Evolutionary conservation across 2,329 filamentous ascomycete species (phyloP), one percentile per base, ranked within the genome.

Genomic region (Waltergamsia citrina): DNA sequence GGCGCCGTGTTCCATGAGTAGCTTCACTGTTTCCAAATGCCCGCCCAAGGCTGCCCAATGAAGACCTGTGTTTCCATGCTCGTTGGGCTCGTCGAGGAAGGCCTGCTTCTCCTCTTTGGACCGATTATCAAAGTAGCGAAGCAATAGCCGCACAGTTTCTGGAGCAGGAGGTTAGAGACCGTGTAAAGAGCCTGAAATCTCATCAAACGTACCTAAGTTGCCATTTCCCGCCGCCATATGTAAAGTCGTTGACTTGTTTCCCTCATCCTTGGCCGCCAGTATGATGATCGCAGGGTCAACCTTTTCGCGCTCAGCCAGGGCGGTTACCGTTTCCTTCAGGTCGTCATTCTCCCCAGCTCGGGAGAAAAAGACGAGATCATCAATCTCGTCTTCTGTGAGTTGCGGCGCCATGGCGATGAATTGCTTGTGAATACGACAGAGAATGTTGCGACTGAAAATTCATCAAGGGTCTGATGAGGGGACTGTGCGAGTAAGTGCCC

Each of bases 201-300:
- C n/a, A n/a, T n/a, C n/a, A 3, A 18, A 36, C 65, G 48, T 70
- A 88, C 86, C 82, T 40, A 74, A 50, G 52, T 94, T 81, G 2
- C 90, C 90, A 53, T 98, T 98, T 18, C 85, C 92, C 17, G 85
- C 79, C 7, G 88, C 86, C 75, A 93, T 95, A 60, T 98, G 92
- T 51, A 96, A 59, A 30, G 81, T 82, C 42, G 87, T 93, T 37
- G 85, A 83, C 43, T 80, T 84, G 44, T 79, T 84, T 44, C 79
- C 73, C 27, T 76, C 69, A 52, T 94, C 87, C 43, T 78, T 75
- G 17, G 83, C 82, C 11, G 74, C 73, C 32, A 70, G 57, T 30
- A 95, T 57, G 38, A 94, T 69, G 37, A 79, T 71, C n/a, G 73
- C 68, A 3, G 70, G 54, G 0, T 73, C 57, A 32, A 66, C 67